These are phyloP conservation scores for Zygoascus bituminiphila DNA, from an alignment of 805 yeast genomes.

Conservation along the genomic window DNA sequence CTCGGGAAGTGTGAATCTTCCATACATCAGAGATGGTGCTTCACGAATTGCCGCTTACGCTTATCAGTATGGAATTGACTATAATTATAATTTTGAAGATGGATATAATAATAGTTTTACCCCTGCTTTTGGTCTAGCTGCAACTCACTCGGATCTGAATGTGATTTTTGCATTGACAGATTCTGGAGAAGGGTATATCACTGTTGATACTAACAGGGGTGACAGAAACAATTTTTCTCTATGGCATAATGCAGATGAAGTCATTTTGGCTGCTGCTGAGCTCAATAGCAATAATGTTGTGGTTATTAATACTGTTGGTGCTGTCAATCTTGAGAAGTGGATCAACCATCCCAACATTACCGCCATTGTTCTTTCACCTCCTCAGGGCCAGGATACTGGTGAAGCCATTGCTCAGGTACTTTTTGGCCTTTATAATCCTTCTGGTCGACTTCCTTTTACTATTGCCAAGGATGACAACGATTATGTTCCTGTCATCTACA, in stretches of 20 bases:
- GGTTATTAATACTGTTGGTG: conserved; percentile 53
- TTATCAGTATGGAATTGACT: conserved; percentile 35
- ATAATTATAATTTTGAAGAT: conserved; percentile 41
- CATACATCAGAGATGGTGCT: conserved; percentile 49
- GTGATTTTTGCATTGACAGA: conserved; percentile 46
- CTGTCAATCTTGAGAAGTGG: conserved; percentile 47
- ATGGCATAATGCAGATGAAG: conserved; percentile 52
- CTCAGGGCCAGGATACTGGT: conserved; percentile 50
- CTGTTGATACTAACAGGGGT: conserved; percentile 51
- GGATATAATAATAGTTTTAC: conserved; percentile 23
- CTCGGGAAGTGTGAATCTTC: conserved; percentile 49
- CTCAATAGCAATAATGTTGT: conserved; percentile 49
- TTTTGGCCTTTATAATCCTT: conserved; percentile 55
- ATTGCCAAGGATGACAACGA: conserved; percentile 44
- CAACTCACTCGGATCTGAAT: conserved; percentile 44
- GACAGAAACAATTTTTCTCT: conserved; percentile 46
- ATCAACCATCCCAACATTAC: conserved; percentile 51
- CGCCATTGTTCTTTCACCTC: conserved; percentile 47
- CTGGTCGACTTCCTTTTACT: conserved; percentile 57
- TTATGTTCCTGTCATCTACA: conserved; percentile 40
- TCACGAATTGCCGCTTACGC: conserved; percentile 47
- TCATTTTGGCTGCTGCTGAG: conserved; percentile 41
- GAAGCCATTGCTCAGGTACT: conserved; percentile 49
- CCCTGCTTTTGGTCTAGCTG: conserved; percentile 36
- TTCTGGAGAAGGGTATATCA: conserved; percentile 53